phyloP scores from a whole-genome alignment of 257 asterid genomes.

The Verbena officinalis region DNA sequence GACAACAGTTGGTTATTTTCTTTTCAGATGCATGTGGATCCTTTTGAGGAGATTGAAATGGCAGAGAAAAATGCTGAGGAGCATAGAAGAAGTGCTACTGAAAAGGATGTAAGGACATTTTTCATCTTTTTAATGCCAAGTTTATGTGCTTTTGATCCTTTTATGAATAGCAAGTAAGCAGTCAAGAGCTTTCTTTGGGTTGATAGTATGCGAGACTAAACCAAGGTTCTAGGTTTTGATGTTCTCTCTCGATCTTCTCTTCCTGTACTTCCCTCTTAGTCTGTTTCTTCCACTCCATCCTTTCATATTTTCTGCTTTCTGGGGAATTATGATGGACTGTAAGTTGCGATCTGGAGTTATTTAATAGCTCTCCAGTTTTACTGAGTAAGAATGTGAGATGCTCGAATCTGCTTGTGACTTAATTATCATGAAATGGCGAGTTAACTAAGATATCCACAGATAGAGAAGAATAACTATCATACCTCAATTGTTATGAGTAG shows the following conservation, averaged over 20 bases:
- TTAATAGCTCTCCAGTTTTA: background rate
- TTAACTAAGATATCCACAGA: background rate
- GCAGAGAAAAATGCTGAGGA: slow-evolving; percentile 82
- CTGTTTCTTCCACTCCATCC: slow-evolving; percentile 5
- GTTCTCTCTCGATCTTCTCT: background rate
- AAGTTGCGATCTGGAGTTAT: background rate
- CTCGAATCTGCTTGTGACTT: background rate
- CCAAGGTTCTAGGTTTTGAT: background rate
- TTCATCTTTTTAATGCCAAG: slow-evolving; percentile 28
- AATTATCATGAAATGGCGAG: slow-evolving; percentile 1
- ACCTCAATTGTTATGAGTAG: background rate
- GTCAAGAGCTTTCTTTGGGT: slow-evolving; percentile 5
- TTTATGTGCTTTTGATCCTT: slow-evolving; percentile 29
- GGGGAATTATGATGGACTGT: slow-evolving; percentile 9
- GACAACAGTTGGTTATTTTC: background rate
- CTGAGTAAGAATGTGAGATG: background rate
- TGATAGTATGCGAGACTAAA: slow-evolving; percentile 3
- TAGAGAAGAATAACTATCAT: background rate
- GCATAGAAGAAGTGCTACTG: slow-evolving; percentile 96
- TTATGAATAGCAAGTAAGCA: slow-evolving; percentile 3
- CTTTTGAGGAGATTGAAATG: slow-evolving; percentile 91
- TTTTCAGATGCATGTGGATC: slow-evolving; percentile 85
- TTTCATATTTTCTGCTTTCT: background rate
- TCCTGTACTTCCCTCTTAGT: background rate
- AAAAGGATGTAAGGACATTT: slow-evolving; percentile 76